phyloP scores from a whole-genome alignment of 139 green algal genomes.

The Micromonas commoda region DNA sequence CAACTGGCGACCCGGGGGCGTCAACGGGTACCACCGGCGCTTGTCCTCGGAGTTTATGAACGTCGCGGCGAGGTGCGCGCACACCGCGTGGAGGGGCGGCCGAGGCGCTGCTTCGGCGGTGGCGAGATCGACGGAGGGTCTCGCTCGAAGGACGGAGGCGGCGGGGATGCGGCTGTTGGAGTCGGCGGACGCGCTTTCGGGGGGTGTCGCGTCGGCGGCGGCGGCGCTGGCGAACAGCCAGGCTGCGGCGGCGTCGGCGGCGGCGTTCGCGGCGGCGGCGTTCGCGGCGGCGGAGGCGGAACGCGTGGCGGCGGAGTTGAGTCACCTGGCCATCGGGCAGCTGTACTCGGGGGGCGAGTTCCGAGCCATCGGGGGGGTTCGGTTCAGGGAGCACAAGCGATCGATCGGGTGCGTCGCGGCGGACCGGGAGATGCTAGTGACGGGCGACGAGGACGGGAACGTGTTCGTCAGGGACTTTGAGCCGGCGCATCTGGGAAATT shows the following conservation, averaged over 20 bases:
- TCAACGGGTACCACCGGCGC: background rate
- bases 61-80: background rate
- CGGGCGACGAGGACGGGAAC: background rate
- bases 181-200: too few species aligned
- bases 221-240: background rate
- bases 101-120: too few species aligned
- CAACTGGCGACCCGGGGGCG: background rate
- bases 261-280: background rate
- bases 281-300: slow-evolving; percentile 12
- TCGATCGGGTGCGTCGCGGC: background rate
- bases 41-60: background rate
- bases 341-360: too few species aligned
- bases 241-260: background rate
- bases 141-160: too few species aligned
- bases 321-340: too few species aligned
- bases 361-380: background rate
- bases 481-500: too few species aligned
- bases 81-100: background rate
- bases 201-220: too few species aligned
- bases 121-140: too few species aligned
- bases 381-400: background rate
- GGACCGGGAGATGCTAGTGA: background rate
- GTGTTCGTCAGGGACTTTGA: background rate
- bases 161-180: too few species aligned
- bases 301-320: background rate